Evolutionary conservation across 2,329 filamentous ascomycete species (phyloP), one percentile per base, ranked within the genome.

Genomic region (Cladosporium halotolerans): DNA sequence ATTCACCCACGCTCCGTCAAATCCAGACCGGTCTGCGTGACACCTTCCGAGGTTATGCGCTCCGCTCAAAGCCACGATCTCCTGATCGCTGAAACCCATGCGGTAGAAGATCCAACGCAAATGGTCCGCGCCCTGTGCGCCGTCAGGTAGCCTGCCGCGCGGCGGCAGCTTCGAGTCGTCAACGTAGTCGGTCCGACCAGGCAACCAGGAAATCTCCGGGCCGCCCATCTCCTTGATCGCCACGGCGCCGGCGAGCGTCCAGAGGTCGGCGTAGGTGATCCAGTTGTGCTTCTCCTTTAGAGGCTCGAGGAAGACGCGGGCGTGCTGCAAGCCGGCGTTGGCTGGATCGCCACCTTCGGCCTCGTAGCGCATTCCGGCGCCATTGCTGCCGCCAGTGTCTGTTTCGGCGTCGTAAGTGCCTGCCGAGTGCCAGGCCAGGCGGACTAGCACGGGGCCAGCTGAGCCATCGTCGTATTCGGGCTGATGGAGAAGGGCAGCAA

Each of bases 251-350:
- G 80, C 81, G 32, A 85, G 70, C 4, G 82, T 84, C 82, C 82
- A 85, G 4, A 85, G 73, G 62, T 85, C 82, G 2, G 81, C 73
- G 67, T 85, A 85, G 23, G 81, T 83, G 63, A 85, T 80, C 81
- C 80, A 84, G 2, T 79, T 73, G 63, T 83, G 77, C 44, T 73
- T 73, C 16, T 68, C 66, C 64, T 84, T 85, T 57, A 85, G 67
- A 5, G 81, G 79, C 61, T 85, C 81, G 55, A 85, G 76, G 67
- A 85, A 84, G 28, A 79, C 76, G 13, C 81, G 79, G 18, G 80
- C 82, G 64, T 84, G 76, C 60, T 84, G 79, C 9, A 85, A 76
- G 14, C 82, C 82, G 3, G 81, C 81, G 67, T 85, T 85, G 53
- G 82, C 79, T 4, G 81, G 81, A 63, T 85, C 81, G 56, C 80